These are phyloP conservation scores for Aureobasidium leucospermi DNA, from an alignment of 2,329 filamentous ascomycete species.

Conservation along the genomic window DNA sequence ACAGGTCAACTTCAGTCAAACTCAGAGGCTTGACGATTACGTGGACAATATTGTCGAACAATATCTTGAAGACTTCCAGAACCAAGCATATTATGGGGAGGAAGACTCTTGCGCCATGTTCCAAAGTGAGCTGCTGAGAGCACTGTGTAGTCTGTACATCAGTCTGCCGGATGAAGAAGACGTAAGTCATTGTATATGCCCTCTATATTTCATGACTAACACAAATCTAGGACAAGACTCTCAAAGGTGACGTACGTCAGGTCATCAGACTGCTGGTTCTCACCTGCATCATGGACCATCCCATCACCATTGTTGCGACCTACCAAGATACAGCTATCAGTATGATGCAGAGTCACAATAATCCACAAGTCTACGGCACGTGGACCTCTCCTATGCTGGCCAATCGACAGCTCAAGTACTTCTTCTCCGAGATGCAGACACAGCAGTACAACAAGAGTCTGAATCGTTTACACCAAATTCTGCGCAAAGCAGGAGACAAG, in stretches of 20 bases:
- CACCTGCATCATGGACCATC: slow-evolving; percentile 44
- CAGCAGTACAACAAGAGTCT: slow-evolving; percentile 36
- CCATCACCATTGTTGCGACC: slow-evolving; percentile 37
- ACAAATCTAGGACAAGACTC: slow-evolving; percentile 14
- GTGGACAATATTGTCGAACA: slow-evolving; percentile 36
- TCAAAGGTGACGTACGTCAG: slow-evolving; percentile 35
- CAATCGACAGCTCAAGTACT: slow-evolving; percentile 44
- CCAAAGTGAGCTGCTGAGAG: neutral
- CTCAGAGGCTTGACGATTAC: slow-evolving; percentile 38
- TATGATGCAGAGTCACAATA: slow-evolving; percentile 31
- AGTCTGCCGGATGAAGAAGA: slow-evolving; percentile 29
- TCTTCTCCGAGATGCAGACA: slow-evolving; percentile 38
- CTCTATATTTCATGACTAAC: neutral
- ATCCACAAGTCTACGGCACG: slow-evolving; percentile 16
- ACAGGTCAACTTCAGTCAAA: slow-evolving; percentile 37
- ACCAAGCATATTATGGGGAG: slow-evolving; percentile 39
- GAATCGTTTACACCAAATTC: slow-evolving; percentile 40
- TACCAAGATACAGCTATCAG: slow-evolving; percentile 31
- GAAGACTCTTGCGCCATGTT: slow-evolving; percentile 17
- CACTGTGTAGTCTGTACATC: slow-evolving; percentile 28
- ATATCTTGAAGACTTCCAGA: slow-evolving; percentile 34
- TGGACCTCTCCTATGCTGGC: slow-evolving; percentile 37
- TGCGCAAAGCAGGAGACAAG: slow-evolving; percentile 35
- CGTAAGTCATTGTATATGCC: slow-evolving; percentile 22
- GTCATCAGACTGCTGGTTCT: slow-evolving; percentile 40